A percentile compares a stretch with the other conserved stretches of the same genome.
These are phyloP conservation scores for Globisporangium rhizosaccharum DNA, from an alignment of 352 stramenopile genomes.

Conservation along the genomic window DNA sequence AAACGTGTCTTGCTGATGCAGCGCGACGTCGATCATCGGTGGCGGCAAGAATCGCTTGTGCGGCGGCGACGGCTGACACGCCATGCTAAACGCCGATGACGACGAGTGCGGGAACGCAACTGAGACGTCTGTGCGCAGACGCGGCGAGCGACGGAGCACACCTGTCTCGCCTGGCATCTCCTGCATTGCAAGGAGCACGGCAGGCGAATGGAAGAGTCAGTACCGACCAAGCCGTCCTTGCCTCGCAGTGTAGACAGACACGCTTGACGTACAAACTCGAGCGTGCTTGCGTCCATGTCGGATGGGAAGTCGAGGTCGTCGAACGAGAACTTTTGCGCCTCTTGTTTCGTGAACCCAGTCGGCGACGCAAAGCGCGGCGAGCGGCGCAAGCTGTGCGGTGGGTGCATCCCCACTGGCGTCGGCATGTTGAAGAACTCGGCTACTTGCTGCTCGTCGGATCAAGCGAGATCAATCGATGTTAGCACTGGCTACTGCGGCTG, in stretches of 20 bases:
- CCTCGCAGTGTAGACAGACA: no score
- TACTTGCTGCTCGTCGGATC: constrained; percentile 43
- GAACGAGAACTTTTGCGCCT: constrained; percentile 82
- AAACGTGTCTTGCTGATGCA: constrained; percentile 73
- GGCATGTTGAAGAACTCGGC: constrained; percentile 79
- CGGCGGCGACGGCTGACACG: constrained; percentile 44
- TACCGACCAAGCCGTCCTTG: neutral
- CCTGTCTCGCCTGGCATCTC: constrained; percentile 66
- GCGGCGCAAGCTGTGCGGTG: constrained; percentile 62
- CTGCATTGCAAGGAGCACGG: constrained; percentile 19
- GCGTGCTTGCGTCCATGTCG: constrained; percentile 61
- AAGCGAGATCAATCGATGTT: neutral
- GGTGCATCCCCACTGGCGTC: constrained; percentile 52
- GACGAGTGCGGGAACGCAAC: constrained; percentile 71
- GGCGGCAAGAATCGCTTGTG: constrained; percentile 74
- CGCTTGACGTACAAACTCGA: constrained; percentile 65
- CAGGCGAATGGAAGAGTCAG: neutral
- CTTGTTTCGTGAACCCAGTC: constrained; percentile 55
- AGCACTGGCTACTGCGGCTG: neutral
- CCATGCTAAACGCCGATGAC: constrained; percentile 32
- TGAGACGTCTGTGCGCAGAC: constrained; percentile 75
- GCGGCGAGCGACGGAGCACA: constrained; percentile 67
- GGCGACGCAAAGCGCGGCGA: constrained; percentile 75
- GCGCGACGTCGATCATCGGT: constrained; percentile 62
- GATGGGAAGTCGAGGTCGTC: constrained; percentile 73